These are phyloP conservation scores for Radiomyces spectabilis DNA, from an alignment of 192 early-diverging fungal species.

Conservation along the genomic window DNA sequence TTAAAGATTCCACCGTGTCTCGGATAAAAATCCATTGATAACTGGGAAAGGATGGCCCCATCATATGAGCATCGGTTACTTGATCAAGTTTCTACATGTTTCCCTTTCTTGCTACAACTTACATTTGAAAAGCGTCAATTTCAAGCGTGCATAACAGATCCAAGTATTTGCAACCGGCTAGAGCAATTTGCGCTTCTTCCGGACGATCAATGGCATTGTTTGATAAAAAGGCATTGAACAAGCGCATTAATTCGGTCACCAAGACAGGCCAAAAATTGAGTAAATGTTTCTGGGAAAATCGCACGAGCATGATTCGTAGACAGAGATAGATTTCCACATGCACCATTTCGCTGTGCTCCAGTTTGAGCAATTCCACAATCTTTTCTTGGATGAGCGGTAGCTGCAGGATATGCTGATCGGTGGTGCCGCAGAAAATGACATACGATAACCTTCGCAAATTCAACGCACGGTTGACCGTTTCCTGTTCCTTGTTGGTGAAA, in stretches of 20 bases:
- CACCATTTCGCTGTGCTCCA: conserved; percentile 54
- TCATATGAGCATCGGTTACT: background rate
- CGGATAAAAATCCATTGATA: conserved; percentile 95
- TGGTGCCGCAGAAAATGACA: conserved; percentile 62
- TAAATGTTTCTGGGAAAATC: conserved; percentile 75
- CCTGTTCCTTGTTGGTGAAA: conserved; percentile 81
- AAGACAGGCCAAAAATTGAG: conserved; percentile 90
- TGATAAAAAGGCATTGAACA: conserved; percentile 55
- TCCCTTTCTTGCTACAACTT: conserved; percentile 18
- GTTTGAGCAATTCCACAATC: conserved; percentile 81
- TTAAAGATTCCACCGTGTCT: conserved; percentile 70
- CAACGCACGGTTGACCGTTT: conserved; percentile 57
- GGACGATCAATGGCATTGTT: conserved; percentile 38
- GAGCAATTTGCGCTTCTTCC: conserved; percentile 63
- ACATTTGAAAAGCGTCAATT: conserved; percentile 81
- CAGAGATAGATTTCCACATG: conserved; percentile 83
- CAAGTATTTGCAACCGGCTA: conserved; percentile 85
- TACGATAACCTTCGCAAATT: conserved; percentile 73
- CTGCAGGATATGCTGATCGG: conserved; percentile 72
- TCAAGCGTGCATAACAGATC: conserved; percentile 76
- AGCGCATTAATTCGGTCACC: conserved; percentile 71
- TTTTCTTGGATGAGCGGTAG: conserved; percentile 81
- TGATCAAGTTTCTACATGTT: background rate
- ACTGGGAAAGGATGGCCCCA: conserved; percentile 22
- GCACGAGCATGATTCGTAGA: conserved; percentile 70